Evolutionary conservation across 2,329 filamentous ascomycete species (phyloP).

Genomic region (Fusarium pininemorale): DNA sequence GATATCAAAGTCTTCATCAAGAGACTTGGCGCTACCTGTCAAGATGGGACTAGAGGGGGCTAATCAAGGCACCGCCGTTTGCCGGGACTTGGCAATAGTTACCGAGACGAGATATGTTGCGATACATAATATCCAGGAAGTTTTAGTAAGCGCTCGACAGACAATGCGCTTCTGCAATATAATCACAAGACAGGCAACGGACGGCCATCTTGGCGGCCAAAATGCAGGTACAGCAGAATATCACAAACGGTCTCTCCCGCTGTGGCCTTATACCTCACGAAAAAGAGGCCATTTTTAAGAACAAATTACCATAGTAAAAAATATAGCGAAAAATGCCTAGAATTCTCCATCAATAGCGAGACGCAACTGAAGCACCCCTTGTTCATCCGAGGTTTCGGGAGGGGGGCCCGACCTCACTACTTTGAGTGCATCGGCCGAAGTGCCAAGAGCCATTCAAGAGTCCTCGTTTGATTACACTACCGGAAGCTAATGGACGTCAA

Average conservation of each 20-base stretch:
- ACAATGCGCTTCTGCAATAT: not conserved
- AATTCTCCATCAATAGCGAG: constrained; percentile 39
- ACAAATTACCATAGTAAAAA: not conserved
- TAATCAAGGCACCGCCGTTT: constrained; percentile 13
- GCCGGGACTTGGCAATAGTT: constrained; percentile 12
- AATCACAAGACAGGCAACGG: not conserved
- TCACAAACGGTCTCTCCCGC: not conserved
- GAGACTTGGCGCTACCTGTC: not conserved
- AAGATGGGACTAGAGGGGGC: constrained; percentile 7
- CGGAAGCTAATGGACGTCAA: constrained; percentile 3
- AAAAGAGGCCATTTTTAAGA: not conserved
- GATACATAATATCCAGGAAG: not conserved
- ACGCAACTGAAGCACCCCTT: constrained; percentile 35
- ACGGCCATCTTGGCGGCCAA: constrained; percentile 1
- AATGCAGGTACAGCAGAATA: not conserved
- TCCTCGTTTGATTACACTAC: not conserved
- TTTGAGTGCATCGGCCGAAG: constrained; percentile 20
- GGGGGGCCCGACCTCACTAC: constrained; percentile 9
- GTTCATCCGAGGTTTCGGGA: constrained; percentile 33
- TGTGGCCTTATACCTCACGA: not conserved
- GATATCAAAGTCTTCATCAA: constrained; percentile 1
- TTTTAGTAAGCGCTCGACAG: constrained; percentile 23
- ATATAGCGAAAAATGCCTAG: not conserved
- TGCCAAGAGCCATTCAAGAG: constrained; percentile 6
- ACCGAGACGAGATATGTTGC: not conserved